phyloP scores from a whole-genome alignment of 345 rosid species.

The Aethionema arabicum region DNA sequence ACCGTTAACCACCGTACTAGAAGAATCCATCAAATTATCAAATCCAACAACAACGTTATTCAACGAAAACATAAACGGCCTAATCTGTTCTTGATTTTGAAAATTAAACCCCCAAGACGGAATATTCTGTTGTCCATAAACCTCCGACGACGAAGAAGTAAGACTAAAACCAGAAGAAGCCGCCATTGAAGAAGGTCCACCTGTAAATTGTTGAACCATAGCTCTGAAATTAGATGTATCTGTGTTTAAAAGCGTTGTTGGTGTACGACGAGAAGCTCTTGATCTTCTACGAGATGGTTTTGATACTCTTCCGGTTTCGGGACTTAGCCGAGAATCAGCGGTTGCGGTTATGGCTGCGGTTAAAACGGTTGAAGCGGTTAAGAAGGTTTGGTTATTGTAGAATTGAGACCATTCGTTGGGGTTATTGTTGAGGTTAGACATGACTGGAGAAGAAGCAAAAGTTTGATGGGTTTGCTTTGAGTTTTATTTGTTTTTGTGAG shows the following conservation, averaged over 20 bases:
- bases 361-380: constrained; percentile 33
- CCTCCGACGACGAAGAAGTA: constrained; percentile 29
- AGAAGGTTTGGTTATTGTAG: constrained; percentile 50
- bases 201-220: constrained; percentile 96
- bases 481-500: constrained; percentile 29
- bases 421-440: neutral
- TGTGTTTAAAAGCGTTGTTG: constrained; percentile 89
- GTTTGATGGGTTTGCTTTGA: constrained; percentile 27
- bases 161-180: constrained; percentile 33
- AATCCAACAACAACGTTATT: constrained; percentile 25
- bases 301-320: constrained; percentile 69
- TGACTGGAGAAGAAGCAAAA: constrained; percentile 24
- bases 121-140: constrained; percentile 26
- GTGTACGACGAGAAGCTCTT: constrained; percentile 92
- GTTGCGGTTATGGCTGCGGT: constrained; percentile 29
- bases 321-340: constrained; percentile 43
- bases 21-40: constrained; percentile 30
- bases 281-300: constrained; percentile 83
- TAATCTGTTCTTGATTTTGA: constrained; percentile 25
- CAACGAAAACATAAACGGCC: constrained; percentile 33
- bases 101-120: constrained; percentile 32
- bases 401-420: constrained; percentile 71
- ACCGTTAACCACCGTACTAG: constrained; percentile 24
- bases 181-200: constrained; percentile 67
- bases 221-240: constrained; percentile 91